phyloP scores from a whole-genome alignment of 129 eudicot species.

The Ambrosia artemisiifolia region DNA sequence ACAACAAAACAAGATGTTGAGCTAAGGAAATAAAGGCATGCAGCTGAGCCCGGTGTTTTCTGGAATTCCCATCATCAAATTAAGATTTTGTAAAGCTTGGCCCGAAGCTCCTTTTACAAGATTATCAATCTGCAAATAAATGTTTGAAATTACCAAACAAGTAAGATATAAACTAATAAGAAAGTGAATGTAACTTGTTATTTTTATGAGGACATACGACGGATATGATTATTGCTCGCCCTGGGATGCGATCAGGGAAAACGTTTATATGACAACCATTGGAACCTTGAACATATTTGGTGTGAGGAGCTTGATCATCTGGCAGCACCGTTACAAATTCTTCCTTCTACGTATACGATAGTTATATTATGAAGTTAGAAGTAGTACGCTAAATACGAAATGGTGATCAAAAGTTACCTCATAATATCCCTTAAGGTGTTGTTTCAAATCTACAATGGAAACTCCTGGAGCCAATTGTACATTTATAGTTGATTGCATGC shows the following conservation, averaged over 20 bases:
- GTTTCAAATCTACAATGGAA: slow-evolving; percentile 66
- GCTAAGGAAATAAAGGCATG: not conserved
- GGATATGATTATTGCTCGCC: slow-evolving; percentile 86
- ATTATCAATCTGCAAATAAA: slow-evolving; percentile 78
- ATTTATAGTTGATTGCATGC: slow-evolving; percentile 98
- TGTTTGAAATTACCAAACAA: not conserved
- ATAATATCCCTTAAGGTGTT: slow-evolving; percentile 50
- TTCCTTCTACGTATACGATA: slow-evolving; percentile 55
- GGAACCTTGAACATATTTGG: slow-evolving; percentile 87
- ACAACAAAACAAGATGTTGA: no score
- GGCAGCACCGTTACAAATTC: slow-evolving; percentile 55
- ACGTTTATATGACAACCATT: slow-evolving; percentile 78
- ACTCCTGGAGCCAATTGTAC: slow-evolving; percentile 88
- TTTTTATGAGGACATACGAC: slow-evolving; percentile 52
- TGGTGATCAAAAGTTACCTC: slow-evolving; percentile 43
- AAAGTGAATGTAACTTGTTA: not conserved
- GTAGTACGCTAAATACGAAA: no score
- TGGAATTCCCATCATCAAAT: slow-evolving; percentile 96
- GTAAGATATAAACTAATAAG: not conserved
- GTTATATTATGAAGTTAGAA: not conserved
- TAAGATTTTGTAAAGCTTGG: slow-evolving; percentile 96
- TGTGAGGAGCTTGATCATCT: slow-evolving; percentile 73
- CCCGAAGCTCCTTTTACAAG: slow-evolving; percentile 99
- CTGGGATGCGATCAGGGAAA: slow-evolving; percentile 87
- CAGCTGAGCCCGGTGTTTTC: slow-evolving; percentile 78